Conservation (phyloP, 75 land plant species). For the Sequoiadendron giganteum region DNA sequence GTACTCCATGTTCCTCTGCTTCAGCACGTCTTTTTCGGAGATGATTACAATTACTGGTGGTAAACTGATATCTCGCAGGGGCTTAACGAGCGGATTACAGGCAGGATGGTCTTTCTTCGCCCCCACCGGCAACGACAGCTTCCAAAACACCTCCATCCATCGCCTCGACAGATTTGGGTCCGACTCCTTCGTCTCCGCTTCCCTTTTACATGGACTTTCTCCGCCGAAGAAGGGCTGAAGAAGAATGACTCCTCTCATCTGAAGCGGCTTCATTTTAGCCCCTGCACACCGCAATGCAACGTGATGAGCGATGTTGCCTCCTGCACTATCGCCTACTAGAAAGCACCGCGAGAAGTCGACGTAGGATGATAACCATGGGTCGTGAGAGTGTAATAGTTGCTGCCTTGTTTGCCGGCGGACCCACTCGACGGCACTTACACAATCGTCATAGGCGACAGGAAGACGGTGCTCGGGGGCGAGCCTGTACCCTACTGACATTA, state of each 20-base stretch:
- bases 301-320: conserved; percentile 69
- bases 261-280: conserved; percentile 1
- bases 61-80: conserved; percentile 10
- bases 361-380: conserved; percentile 20
- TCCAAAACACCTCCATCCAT: conserved; percentile 52
- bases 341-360: conserved; percentile 40
- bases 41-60: conserved; percentile 48
- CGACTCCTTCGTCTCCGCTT: conserved; percentile 19
- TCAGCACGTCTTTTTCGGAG: conserved; percentile 54
- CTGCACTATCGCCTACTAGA: conserved; percentile 62
- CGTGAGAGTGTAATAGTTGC: background rate
- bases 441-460: conserved; percentile 55
- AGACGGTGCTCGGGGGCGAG: conserved; percentile 53
- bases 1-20: conserved; percentile 55
- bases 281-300: background rate
- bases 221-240: conserved; percentile 62
- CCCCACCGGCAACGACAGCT: conserved; percentile 43
- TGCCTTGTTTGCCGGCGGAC: background rate
- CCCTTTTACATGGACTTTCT: conserved; percentile 11
- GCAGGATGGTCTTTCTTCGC: conserved; percentile 42
- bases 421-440: conserved; percentile 43
- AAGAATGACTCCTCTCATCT: conserved; percentile 21
- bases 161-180: conserved; percentile 5
- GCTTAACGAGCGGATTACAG: conserved; percentile 18
- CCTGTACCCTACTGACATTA: conserved; percentile 57